Conservation (phyloP, 78 protist genomes). For the Salpingoeca rosetta region DNA sequence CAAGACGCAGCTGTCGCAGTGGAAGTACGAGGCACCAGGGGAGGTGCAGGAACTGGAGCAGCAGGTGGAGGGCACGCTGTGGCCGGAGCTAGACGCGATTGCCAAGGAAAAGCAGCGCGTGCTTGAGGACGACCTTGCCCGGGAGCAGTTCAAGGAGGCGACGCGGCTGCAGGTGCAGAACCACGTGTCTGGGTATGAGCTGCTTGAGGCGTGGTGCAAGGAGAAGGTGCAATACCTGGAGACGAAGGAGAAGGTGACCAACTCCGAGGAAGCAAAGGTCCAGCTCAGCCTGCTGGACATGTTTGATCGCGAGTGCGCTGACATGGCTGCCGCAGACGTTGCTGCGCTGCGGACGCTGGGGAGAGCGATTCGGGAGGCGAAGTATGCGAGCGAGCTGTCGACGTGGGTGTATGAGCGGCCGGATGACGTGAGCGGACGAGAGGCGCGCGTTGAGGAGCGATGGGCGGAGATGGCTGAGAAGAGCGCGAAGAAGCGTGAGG, state of each 20-base stretch:
- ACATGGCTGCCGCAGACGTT: neutral
- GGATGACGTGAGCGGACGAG: neutral
- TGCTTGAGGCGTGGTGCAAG: neutral
- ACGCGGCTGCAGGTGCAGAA: neutral
- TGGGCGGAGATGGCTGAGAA: neutral
- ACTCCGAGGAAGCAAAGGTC: neutral
- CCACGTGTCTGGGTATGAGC: neutral
- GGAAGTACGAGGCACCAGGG: neutral
- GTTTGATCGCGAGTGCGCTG: neutral
- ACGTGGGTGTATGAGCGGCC: neutral
- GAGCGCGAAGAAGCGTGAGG: neutral
- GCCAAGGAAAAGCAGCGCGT: neutral
- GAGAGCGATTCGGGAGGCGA: neutral
- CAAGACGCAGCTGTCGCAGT: neutral
- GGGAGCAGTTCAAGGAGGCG: neutral
- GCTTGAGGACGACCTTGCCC: neutral
- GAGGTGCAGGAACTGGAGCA: neutral
- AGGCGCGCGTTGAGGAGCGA: neutral
- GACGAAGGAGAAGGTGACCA: neutral
- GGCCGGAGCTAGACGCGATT: neutral
- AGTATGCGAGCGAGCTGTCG: neutral
- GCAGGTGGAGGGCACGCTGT: neutral
- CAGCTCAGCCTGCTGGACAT: neutral
- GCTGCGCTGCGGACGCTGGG: neutral
- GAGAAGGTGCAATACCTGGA: neutral